phyloP scores from a whole-genome alignment of 768 basidiomycete genomes.

The Guyanaporus albipodus region DNA sequence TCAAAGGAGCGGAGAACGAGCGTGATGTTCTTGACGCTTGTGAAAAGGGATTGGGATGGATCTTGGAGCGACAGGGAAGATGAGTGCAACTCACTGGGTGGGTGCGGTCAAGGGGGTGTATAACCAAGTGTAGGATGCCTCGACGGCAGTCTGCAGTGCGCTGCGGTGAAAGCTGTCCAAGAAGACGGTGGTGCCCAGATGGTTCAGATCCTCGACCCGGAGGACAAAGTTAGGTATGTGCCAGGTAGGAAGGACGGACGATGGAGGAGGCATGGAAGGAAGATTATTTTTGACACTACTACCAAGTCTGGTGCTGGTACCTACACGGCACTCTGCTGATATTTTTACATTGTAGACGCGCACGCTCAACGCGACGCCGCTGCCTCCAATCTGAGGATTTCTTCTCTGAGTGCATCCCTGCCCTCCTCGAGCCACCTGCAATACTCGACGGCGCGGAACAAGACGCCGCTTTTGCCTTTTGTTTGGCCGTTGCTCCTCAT shows the following conservation, averaged over 20 bases:
- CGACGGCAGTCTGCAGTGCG: conserved; percentile 36
- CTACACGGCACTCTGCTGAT: too few species aligned
- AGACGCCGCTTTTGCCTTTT: conserved; percentile 86
- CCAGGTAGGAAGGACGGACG: conserved; percentile 36
- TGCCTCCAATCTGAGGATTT: conserved; percentile 65
- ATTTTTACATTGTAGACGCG: too few species aligned
- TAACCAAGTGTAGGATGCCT: conserved; percentile 38
- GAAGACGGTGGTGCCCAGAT: conserved; percentile 57
- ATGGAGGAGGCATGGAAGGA: conserved; percentile 24
- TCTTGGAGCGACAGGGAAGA: not conserved
- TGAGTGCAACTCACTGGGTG: conserved; percentile 38
- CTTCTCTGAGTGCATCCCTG: conserved; percentile 60
- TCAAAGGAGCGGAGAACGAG: conserved; percentile 64
- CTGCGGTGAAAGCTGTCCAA: conserved; percentile 44
- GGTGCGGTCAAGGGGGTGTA: conserved; percentile 45
- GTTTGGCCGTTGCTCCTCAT: conserved; percentile 58
- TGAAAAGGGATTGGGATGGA: conserved; percentile 6
- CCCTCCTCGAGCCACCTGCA: conserved; percentile 85
- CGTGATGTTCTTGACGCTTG: conserved; percentile 49
- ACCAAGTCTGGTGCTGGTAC: too few species aligned
- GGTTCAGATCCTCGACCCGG: conserved; percentile 54
- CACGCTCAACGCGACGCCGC: conserved; percentile 25
- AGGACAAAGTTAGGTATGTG: conserved; percentile 54
- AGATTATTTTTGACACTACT: too few species aligned
- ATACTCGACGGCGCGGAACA: conserved; percentile 85